These are phyloP conservation scores for Cercospora nicotianae DNA, from an alignment of 2,329 filamentous ascomycete genomes.

Conservation along the genomic window DNA sequence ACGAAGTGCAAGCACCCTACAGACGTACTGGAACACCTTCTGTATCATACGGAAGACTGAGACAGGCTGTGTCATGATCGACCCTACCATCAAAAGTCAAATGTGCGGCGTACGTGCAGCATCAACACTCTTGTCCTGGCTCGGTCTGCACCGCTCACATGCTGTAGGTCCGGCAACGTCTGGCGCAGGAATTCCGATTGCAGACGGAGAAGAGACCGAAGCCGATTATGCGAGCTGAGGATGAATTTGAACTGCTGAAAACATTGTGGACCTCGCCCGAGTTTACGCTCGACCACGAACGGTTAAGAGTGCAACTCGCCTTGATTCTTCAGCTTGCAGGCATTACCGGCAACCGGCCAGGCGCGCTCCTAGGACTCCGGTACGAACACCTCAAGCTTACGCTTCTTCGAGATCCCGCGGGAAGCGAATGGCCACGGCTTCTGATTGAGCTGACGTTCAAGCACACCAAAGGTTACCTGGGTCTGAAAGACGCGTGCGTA, in stretches of 20 bases:
- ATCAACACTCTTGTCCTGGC: neutral
- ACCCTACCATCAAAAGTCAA: conserved; percentile 1
- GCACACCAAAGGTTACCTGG: conserved; percentile 26
- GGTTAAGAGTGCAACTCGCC: conserved; percentile 20
- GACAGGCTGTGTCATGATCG: neutral
- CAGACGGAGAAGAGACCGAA: conserved; percentile 24
- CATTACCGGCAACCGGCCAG: conserved; percentile 21
- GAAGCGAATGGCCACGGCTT: conserved; percentile 19
- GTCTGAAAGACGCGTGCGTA: conserved; percentile 24
- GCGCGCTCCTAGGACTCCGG: conserved; percentile 19
- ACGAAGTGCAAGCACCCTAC: neutral
- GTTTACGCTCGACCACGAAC: conserved; percentile 21
- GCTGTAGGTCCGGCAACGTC: conserved; percentile 1
- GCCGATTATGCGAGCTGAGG: conserved; percentile 13
- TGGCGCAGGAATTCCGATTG: conserved; percentile 20
- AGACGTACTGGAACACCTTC: conserved; percentile 7
- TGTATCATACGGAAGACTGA: neutral
- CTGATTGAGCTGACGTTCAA: conserved; percentile 24
- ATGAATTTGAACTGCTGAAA: conserved; percentile 28
- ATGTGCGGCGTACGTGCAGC: conserved; percentile 4
- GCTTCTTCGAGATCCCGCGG: conserved; percentile 23
- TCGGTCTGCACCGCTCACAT: neutral
- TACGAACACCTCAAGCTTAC: conserved; percentile 21
- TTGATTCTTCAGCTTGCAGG: conserved; percentile 20
- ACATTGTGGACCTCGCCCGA: conserved; percentile 22